Evolutionary conservation across 306 rosid genomes (phyloP), one percentile per base, ranked within the genome.

Genomic region (Dryas drummondii): DNA sequence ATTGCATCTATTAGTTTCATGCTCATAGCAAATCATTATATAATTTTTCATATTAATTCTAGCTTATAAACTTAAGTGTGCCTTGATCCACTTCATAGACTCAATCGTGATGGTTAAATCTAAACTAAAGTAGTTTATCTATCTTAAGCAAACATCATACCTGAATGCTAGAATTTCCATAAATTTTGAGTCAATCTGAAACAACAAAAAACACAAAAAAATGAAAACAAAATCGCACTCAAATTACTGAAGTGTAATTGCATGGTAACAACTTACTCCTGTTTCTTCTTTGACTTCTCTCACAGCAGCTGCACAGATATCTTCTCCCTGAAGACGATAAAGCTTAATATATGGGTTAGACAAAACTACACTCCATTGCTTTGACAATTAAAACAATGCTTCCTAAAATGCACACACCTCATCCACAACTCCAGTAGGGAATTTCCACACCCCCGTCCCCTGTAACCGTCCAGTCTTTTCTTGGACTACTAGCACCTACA

Each of bases 241-340:
- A 54, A 64, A 69, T 46, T 22, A 48, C 52, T 9, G 57, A 64
- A 53, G 66, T 63, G 61, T 9, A 42, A 55, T 8, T 14, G 72
- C 63, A 54, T 40, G 4, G 51, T 59, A 37, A 48, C 44, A 55
- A 79, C 96, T 90, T 78, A 94, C 98, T 68, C 93, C 93, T 50
- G 97, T 91, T 85, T 94, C 98, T 87, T 94, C 97, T 84, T 84
- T 90, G 66, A 87, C 98, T 81, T 94, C 96, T 85, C 97, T 86
- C 59, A 76, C 88, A 42, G 90, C 96, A 68, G 97, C 94, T 79
- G 45, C 90, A 80, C 73, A 78, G 50, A 94, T 86, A 66, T 94
- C 93, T 87, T 91, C 97, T n/a, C 94, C 98, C 97, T 88, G 84
- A 3, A 69, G 16, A 76, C 9, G 37, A 65, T 17, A 37, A 76